Evolutionary conservation across 2,329 filamentous ascomycete genomes (phyloP).

Genomic region (Pseudocercospora fijiensis): DNA sequence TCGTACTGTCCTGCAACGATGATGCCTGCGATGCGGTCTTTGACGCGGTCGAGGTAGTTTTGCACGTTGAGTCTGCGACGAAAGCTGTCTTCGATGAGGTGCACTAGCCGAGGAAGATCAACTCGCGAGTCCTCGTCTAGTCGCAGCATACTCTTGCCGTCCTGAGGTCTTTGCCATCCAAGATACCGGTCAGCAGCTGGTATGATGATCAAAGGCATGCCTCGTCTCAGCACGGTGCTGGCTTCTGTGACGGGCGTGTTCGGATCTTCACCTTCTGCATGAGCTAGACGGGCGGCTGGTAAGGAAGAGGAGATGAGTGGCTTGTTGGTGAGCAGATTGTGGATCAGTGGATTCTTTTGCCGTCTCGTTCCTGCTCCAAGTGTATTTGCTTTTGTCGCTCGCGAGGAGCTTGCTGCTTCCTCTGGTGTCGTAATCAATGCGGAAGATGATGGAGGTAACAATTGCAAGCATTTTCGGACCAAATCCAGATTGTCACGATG

Average conservation of each 20-base stretch:
- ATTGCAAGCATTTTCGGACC: conserved; percentile 65
- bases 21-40: conserved; percentile 78
- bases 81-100: conserved; percentile 94
- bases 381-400: conserved; percentile 20
- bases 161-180: conserved; percentile 67
- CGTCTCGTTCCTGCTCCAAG: conserved; percentile 51
- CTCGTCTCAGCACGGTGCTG: conserved; percentile 83
- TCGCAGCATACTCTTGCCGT: conserved; percentile 60
- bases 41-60: conserved; percentile 79
- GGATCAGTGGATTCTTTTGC: conserved; percentile 81
- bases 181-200: conserved; percentile 62
- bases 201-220: conserved; percentile 83
- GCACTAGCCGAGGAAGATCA: conserved; percentile 75
- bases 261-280: conserved; percentile 25
- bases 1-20: conserved; percentile 97
- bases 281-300: conserved; percentile 62
- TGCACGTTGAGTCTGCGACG: conserved; percentile 76
- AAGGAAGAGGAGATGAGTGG: conserved; percentile 89
- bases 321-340: conserved; percentile 94
- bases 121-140: conserved; percentile 74
- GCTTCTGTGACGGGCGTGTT: conserved; percentile 36
- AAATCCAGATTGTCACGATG: conserved; percentile 73
- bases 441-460: conserved; percentile 81
- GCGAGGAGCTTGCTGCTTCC: conserved; percentile 68
- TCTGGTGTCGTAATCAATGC: conserved; percentile 83